Conservation (phyloP, 1,284 basidiomycete species). For the Leccinum cinnamomeum region DNA sequence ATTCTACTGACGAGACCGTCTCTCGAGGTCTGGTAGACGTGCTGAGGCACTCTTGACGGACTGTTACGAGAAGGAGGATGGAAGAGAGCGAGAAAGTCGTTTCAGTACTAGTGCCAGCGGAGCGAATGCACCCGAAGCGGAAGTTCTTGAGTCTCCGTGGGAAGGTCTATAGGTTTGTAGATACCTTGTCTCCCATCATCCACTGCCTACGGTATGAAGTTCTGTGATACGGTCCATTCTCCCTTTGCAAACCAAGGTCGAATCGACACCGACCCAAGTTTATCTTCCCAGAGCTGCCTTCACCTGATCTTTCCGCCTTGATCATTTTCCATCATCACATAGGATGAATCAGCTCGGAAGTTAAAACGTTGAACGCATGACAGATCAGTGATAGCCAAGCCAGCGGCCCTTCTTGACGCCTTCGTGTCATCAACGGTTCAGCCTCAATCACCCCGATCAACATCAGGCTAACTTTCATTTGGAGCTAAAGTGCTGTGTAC, state of each 20-base stretch:
- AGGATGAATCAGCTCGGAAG: background rate
- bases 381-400: background rate
- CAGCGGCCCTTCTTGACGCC: background rate
- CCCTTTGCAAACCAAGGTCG: background rate
- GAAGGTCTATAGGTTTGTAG: background rate
- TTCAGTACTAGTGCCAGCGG: background rate
- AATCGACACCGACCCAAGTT: background rate
- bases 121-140: background rate
- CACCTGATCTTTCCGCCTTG: background rate
- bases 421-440: background rate
- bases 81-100: background rate
- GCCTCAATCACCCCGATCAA: background rate
- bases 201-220: no score
- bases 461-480: background rate
- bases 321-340: background rate
- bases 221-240: no score
- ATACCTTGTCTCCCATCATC: no score
- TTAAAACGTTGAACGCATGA: background rate
- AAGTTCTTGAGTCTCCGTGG: background rate
- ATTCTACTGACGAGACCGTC: slow-evolving; percentile 27
- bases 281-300: background rate
- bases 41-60: background rate
- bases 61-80: background rate
- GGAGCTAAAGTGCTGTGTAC: background rate
- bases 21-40: slow-evolving; percentile 15